Evolutionary conservation across 2,329 filamentous ascomycete genomes (phyloP), one percentile per base, ranked within the genome.

Genomic region (Fusarium subglutinans): DNA sequence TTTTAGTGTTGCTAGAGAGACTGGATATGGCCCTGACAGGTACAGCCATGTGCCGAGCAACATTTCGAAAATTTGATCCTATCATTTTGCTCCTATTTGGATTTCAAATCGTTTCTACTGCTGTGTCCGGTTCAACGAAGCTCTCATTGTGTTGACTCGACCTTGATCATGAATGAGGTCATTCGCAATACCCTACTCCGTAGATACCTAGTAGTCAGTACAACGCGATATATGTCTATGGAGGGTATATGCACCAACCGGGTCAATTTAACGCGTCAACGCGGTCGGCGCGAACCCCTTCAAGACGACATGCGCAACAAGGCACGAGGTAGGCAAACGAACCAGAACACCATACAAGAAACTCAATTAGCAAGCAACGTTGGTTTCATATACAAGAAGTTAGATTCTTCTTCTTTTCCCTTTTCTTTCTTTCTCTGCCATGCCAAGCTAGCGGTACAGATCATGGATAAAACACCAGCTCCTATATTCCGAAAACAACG

Each of bases 1-100:
- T 90, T 67, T 86, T 81, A 11, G 86, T 82, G 67, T 90, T 90
- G 45, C 82, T 85, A 13, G 84, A 78, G 26, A 90, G 76, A 12
- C 85, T 88, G 41, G 86, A 86, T 8, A 89, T 70, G 22, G 77
- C 65, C 38, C 88, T 76, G 22, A 65, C 72, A 45, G 78, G 73
- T 6, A 74, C 38, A 11, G 40, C 37, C 44, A 68, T 63, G 55
- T 76, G 66, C 24, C 78, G 72, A 20, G 70, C 60, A 64, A 65
- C 75, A 50, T 73, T 73, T 11, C 80, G 78, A 68, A 78, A 69
- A 9, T 64, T 75, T 38, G 73, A 63, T 11, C 69, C 58, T 57
- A 81, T 57, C 81, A 82, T 82, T 63, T 57, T 37, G 60, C 24
- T 44, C 55, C 47, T 41, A 62, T 70, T 69, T 12, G 22, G 59